Base-by-base conservation (phyloP, 352 stramenopile genomes). In the Blastocystis sp. region DNA sequence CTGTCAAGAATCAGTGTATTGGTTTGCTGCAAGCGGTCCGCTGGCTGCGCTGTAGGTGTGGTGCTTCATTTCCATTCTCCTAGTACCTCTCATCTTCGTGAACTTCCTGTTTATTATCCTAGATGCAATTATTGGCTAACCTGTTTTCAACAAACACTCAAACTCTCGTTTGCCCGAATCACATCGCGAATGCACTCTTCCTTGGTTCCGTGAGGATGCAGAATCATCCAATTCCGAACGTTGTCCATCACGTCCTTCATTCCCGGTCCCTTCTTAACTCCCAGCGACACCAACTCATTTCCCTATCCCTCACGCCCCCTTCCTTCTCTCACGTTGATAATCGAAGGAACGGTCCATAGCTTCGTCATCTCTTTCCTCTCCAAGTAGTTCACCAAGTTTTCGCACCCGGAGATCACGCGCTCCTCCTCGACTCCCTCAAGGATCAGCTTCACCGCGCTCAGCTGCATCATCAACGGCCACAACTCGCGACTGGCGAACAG, bases 1-100 rank as follows among this genome's bases (percentile, higher is more conserved):
- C 90, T 42, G 90, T 94, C 76, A 94, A 94, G 88, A 94, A 94
- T 88, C 91, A 94, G 87, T 87, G 93, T 86, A 88, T 94, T 38
- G 91, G 91, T 59, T 92, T 94, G 75, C 88, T 94, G 32, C 89
- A 93, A 38, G 91, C 91, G 3, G 91, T 94, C 69, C 91, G 93
- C 87, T 94, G 93, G 89, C 86, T 94, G 32, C 88, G 91, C 87
- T 94, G 90, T 63, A 89, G 84, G 87, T 0, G 0, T 59, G n/a
- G 71, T 29, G 40, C 21, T 9, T 18, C 8, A 36, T 40, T 59
- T 81, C 18, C 29, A 24, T 57, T 18, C 32, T 51, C 38, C 29
- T 29, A 94, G 91, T 93, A 76, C 91, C 91, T 24, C 88, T 94
- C 46, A 93, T 94, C 88, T 88, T 92, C 34, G 90, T 93, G 65